These are phyloP conservation scores for Calonectria henricotiae DNA, from an alignment of 2,329 filamentous ascomycete genomes.

Conservation along the genomic window DNA sequence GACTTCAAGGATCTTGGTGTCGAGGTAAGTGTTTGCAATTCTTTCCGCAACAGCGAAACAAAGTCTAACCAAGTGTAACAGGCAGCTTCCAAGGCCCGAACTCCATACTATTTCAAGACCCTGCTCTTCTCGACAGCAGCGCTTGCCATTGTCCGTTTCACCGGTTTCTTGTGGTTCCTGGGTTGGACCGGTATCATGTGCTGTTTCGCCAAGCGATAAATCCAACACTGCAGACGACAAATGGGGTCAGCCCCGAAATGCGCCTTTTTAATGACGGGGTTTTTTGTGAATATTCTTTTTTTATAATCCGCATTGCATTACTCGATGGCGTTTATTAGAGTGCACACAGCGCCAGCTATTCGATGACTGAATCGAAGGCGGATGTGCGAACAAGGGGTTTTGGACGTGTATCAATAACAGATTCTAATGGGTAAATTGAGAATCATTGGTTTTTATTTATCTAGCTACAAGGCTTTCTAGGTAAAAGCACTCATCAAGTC, in stretches of 20 bases:
- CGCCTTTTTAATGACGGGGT: conserved; percentile 5
- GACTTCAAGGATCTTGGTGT: conserved; percentile 48
- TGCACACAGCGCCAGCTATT: conserved; percentile 1
- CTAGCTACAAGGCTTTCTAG: background rate
- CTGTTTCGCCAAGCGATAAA: conserved; percentile 43
- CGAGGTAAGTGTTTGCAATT: conserved; percentile 34
- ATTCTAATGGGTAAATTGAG: conserved; percentile 19
- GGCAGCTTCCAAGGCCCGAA: conserved; percentile 44
- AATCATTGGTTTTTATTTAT: conserved; percentile 9
- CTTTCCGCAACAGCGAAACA: rapidly evolving
- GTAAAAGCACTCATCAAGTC: conserved; percentile 18
- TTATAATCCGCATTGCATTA: conserved; percentile 22
- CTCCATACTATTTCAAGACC: conserved; percentile 47
- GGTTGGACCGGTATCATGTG: conserved; percentile 51
- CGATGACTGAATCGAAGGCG: background rate
- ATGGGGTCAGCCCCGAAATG: background rate
- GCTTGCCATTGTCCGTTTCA: conserved; percentile 48
- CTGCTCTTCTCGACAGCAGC: conserved; percentile 49
- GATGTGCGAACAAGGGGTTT: background rate
- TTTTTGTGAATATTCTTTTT: conserved; percentile 12
- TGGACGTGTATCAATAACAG: conserved; percentile 17
- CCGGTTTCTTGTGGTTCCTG: conserved; percentile 50
- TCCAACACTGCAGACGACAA: background rate
- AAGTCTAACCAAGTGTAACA: conserved; percentile 34
- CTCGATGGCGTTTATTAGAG: conserved; percentile 26